A percentile compares a stretch with the other conserved stretches of the same genome.
These are phyloP conservation scores for Globisporangium camurandrum DNA, from an alignment of 352 stramenopile genomes.

Conservation along the genomic window DNA sequence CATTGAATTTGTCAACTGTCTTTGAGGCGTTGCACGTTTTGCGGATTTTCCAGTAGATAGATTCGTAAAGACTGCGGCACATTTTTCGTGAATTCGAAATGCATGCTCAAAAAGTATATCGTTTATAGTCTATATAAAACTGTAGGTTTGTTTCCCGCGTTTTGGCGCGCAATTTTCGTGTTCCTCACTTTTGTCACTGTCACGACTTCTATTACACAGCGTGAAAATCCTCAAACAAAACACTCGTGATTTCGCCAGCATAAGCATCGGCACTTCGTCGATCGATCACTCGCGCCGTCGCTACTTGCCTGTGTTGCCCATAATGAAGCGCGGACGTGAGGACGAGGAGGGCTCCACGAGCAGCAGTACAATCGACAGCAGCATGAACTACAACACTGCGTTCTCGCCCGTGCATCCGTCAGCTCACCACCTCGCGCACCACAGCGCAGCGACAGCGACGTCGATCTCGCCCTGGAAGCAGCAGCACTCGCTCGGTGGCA, in stretches of 20 bases:
- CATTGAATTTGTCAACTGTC: too few species aligned
- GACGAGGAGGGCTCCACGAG: constrained; percentile 5
- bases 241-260: neutral
- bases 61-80: neutral
- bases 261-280: too few species aligned
- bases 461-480: constrained; percentile 57
- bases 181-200: neutral
- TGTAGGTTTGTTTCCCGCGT: neutral
- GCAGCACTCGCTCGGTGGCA: constrained; percentile 9
- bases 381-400: constrained; percentile 5
- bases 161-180: neutral
- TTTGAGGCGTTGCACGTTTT: neutral
- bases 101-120: neutral
- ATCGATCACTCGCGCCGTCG: too few species aligned
- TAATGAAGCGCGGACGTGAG: constrained; percentile 16
- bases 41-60: neutral
- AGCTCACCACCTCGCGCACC: constrained; percentile 5
- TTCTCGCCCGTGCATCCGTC: constrained; percentile 10
- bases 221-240: neutral
- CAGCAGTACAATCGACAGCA: constrained; percentile 5
- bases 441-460: constrained; percentile 6
- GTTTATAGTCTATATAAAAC: neutral
- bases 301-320: too few species aligned
- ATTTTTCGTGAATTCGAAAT: neutral
- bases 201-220: neutral